A percentile compares a stretch with the other conserved stretches of the same genome.
phyloP scores from a whole-genome alignment of 306 rosid genomes.

The Lupinus albus region DNA sequence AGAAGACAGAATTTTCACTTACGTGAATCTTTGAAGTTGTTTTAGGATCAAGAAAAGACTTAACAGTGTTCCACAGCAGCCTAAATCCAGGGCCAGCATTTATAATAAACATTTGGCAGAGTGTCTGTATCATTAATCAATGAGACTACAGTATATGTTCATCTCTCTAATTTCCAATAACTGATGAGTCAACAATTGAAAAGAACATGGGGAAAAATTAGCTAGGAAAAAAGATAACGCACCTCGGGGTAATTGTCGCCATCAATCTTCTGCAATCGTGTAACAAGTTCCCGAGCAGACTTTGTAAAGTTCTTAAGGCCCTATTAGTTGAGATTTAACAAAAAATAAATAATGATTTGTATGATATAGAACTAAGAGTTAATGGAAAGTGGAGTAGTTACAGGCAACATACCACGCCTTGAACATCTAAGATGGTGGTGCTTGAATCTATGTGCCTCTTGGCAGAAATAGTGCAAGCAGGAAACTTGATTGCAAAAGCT shows the following conservation, averaged over 20 bases:
- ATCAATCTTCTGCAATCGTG: conserved; percentile 84
- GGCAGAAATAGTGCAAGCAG: conserved; percentile 95
- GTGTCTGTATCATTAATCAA: conserved; percentile 63
- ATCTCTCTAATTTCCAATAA: conserved; percentile 23
- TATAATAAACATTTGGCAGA: conserved; percentile 89
- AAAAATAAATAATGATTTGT: conserved; percentile 22
- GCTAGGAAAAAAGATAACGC: conserved; percentile 11
- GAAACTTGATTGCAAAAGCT: conserved; percentile 83
- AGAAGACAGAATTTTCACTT: conserved; percentile 38
- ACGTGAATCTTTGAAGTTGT: conserved; percentile 98
- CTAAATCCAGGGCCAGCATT: conserved; percentile 98
- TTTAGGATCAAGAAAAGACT: conserved; percentile 88
- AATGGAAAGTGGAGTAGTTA: conserved; percentile 24
- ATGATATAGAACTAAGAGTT: conserved; percentile 10
- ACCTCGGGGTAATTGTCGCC: conserved; percentile 99
- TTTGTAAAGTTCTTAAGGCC: conserved; percentile 93
- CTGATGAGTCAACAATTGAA: conserved; percentile 12
- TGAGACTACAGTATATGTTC: background rate
- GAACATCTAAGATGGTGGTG: conserved; percentile 94
- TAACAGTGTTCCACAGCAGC: conserved; percentile 87
- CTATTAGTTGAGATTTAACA: conserved; percentile 43
- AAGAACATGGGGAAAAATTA: conserved; percentile 8
- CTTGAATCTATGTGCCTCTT: conserved; percentile 97
- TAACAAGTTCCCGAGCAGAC: conserved; percentile 86
- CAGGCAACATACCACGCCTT: conserved; percentile 82